These are phyloP conservation scores for Mycena vitilis DNA, from an alignment of 768 basidiomycete species.

Conservation along the genomic window DNA sequence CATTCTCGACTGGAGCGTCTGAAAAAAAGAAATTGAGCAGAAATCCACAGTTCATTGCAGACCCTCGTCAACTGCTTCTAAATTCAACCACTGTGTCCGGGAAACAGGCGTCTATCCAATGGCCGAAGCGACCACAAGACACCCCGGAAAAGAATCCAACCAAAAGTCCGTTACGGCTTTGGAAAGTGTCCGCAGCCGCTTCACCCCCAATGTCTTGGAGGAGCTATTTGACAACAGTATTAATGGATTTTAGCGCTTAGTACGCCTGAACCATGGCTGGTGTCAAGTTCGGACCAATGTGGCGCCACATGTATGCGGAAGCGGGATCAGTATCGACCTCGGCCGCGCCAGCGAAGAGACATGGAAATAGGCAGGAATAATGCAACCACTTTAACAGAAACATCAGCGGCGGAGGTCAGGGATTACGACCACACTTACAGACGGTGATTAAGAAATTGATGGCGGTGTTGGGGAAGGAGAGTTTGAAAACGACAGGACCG, in stretches of 20 bases:
- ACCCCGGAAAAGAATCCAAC: conserved; percentile 63
- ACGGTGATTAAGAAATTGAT: conserved; percentile 20
- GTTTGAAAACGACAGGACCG: conserved; percentile 27
- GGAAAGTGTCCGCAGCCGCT: conserved; percentile 51
- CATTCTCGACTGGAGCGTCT: no score
- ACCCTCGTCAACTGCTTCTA: background rate
- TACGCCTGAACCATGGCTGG: conserved; percentile 81
- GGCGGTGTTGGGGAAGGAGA: conserved; percentile 12
- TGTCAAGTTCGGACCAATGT: conserved; percentile 80
- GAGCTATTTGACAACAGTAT: conserved; percentile 48
- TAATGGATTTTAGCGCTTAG: conserved; percentile 54
- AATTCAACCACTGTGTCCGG: conserved; percentile 16
- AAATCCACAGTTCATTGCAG: conserved; percentile 39
- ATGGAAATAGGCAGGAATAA: conserved; percentile 71
- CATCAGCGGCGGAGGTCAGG: background rate
- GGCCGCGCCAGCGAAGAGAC: conserved; percentile 34
- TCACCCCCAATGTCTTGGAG: conserved; percentile 43
- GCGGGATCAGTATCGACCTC: conserved; percentile 2
- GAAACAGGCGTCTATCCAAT: conserved; percentile 46
- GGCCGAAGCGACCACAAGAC: conserved; percentile 60
- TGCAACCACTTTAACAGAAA: conserved; percentile 41
- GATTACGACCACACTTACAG: conserved; percentile 8
- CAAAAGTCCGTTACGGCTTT: conserved; percentile 63
- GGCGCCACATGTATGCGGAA: conserved; percentile 44
- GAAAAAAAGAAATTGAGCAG: conserved; percentile 65